These are phyloP conservation scores for Cercospora canescens DNA, from an alignment of 2,329 filamentous ascomycete genomes.

Conservation along the genomic window DNA sequence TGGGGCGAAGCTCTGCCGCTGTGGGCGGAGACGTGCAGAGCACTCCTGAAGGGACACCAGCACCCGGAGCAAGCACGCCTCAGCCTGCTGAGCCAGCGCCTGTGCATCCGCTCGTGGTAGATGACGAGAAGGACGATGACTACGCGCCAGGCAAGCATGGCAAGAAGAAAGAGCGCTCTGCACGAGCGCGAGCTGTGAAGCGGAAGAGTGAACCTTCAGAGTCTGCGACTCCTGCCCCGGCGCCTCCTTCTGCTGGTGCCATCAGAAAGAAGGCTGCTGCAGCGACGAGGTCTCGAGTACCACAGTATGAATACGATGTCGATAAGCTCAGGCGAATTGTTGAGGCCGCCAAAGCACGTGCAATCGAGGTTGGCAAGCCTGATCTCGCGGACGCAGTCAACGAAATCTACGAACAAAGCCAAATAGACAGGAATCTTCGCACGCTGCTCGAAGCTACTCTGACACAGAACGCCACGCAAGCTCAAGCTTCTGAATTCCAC, in stretches of 20 bases:
- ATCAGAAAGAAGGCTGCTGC: constrained; percentile 8
- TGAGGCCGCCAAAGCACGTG: constrained; percentile 45
- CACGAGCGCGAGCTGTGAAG: constrained; percentile 26
- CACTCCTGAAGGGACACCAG: constrained; percentile 45
- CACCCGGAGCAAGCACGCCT: constrained; percentile 30
- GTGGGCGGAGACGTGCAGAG: constrained; percentile 43
- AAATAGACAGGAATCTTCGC: constrained; percentile 38
- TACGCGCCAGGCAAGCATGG: constrained; percentile 39
- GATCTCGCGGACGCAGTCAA: constrained; percentile 43
- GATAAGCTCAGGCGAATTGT: constrained; percentile 37
- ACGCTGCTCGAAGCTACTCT: constrained; percentile 47
- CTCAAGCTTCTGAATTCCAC: constrained; percentile 45
- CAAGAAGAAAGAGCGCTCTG: constrained; percentile 36
- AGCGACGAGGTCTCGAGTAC: not conserved
- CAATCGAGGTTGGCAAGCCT: constrained; percentile 39
- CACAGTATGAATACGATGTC: constrained; percentile 22
- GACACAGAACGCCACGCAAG: constrained; percentile 39
- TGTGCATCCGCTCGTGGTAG: constrained; percentile 35
- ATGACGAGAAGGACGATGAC: constrained; percentile 51
- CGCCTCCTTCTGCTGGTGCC: constrained; percentile 6
- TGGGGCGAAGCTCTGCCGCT: constrained; percentile 44
- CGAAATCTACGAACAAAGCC: constrained; percentile 45
- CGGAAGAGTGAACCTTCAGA: constrained; percentile 27
- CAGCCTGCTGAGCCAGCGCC: constrained; percentile 40
- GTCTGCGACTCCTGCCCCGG: constrained; percentile 19